A percentile compares a stretch with the other conserved stretches of the same genome.
Conservation (phyloP, 768 basidiomycete genomes). For the Leucocoprinus sp. region DNA sequence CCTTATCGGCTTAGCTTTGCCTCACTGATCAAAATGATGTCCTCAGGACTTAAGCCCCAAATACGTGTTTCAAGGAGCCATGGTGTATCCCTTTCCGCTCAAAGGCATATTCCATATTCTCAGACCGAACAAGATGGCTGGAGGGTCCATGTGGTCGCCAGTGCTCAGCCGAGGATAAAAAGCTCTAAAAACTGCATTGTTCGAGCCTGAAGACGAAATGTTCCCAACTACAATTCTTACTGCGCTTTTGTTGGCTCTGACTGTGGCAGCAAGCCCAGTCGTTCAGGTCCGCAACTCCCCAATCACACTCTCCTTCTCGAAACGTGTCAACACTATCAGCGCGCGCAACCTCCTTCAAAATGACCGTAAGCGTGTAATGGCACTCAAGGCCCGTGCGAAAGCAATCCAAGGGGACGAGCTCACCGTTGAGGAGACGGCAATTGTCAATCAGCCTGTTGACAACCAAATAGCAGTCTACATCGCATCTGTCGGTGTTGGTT, state of each 20-base stretch:
- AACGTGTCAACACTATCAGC: conserved; percentile 43
- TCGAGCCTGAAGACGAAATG: conserved; percentile 21
- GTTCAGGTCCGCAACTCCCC: conserved; percentile 31
- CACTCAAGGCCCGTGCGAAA: conserved; percentile 26
- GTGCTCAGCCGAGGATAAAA: too few species aligned
- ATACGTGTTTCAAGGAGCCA: too few species aligned
- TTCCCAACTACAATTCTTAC: conserved; percentile 34
- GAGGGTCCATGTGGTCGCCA: too few species aligned
- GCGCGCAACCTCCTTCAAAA: conserved; percentile 38
- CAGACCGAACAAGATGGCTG: too few species aligned
- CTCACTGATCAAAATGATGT: too few species aligned
- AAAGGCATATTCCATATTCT: too few species aligned
- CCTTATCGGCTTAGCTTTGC: too few species aligned
- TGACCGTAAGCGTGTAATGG: conserved; percentile 43
- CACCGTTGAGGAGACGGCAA: conserved; percentile 22
- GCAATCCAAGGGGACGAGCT: conserved; percentile 24
- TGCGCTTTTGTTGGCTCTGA: conserved; percentile 36
- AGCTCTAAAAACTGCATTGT: too few species aligned
- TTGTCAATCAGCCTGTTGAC: conserved; percentile 34
- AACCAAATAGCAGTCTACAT: conserved; percentile 36
- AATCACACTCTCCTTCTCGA: conserved; percentile 46
- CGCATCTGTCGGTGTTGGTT: conserved; percentile 44
- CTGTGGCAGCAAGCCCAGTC: conserved; percentile 34
- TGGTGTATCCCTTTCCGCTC: too few species aligned
- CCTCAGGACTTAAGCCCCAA: too few species aligned